Conservation (phyloP, 257 asterid genomes). For the Avicennia marina region DNA sequence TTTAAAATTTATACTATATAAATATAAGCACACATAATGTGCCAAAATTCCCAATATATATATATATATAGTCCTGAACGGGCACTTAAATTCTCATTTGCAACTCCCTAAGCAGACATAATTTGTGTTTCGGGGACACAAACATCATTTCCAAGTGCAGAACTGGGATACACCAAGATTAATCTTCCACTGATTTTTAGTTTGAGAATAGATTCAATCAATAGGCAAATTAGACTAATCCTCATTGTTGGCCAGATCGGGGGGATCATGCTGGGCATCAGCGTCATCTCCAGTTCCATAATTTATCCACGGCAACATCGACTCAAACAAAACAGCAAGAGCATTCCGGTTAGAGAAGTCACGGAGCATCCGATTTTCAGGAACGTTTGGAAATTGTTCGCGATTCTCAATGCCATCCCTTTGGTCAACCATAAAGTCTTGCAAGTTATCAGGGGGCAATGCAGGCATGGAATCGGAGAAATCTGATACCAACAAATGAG, state of each 20-base stretch:
- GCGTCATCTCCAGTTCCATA: constrained; percentile 54
- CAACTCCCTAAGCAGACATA: no score
- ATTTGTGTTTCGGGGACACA: no score
- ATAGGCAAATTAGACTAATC: no score
- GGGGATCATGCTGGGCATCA: constrained; percentile 26
- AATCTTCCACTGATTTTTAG: no score
- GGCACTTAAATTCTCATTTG: no score
- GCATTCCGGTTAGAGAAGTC: constrained; percentile 67
- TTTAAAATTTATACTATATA: no score
- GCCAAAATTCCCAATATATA: no score
- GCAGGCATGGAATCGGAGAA: constrained; percentile 82
- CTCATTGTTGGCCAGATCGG: constrained; percentile 31
- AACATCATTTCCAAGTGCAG: no score
- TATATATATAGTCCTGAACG: no score
- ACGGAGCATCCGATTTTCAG: constrained; percentile 31
- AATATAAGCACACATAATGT: no score
- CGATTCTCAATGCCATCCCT: constrained; percentile 50
- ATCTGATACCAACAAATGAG: constrained; percentile 70
- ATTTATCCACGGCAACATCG: constrained; percentile 75
- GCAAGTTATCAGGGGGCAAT: constrained; percentile 93
- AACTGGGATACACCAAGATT: no score
- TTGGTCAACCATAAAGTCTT: constrained; percentile 64
- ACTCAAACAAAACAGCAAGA: constrained; percentile 75
- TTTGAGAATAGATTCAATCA: no score
- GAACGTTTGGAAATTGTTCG: constrained; percentile 27